Evolutionary conservation across 805 yeast genomes (phyloP), one percentile per base, ranked within the genome.

Genomic region (Saccharomycodes ludwigii): DNA sequence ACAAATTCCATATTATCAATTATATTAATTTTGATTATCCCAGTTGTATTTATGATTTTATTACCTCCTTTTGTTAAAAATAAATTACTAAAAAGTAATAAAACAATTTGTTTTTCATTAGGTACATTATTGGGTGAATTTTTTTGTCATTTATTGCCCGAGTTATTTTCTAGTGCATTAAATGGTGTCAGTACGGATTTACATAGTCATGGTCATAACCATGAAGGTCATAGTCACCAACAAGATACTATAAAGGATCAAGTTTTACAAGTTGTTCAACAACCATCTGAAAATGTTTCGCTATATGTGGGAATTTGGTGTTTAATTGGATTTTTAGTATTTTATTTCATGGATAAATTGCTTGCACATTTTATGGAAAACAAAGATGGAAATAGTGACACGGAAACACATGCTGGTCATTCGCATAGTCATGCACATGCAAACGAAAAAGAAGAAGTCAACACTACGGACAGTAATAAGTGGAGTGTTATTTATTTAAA

Each of bases 41-140:
- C 86, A 22, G 72, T 69, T 41, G 43, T 74, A 24, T 50, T 74
- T 12, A 52, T 76, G 15, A 68, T 69, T 0, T 48, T 69, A 40
- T 64, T 75, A 21, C 83, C 84, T 5, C 64, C 75, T 1, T 35
- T 44, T n/a, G 35, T 32, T 18, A 30, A 26, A 8, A 21, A 16
- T 27, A 29, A 25, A n/a, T 26, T 31, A 19, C 37, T 32, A 20
- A 32, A 24, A 25, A 28, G 32, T 18, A 30, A 37, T 27, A n/a
- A 25, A 17, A 51, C 79, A 34, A 81, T 78, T 1, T 62, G 82
- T 27, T 78, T 80, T 56, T 86, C 88, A 10, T 66, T 74, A 29
- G 91, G 91, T 27, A 81, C 86, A 1, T 56, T 80, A 23, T 54
- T 80, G 21, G 88, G 88, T 27, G 88, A 79, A 47, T 73, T 78